Evolutionary conservation across 139 green algal species (phyloP).

Genomic region (Pedinophyceae sp.): DNA sequence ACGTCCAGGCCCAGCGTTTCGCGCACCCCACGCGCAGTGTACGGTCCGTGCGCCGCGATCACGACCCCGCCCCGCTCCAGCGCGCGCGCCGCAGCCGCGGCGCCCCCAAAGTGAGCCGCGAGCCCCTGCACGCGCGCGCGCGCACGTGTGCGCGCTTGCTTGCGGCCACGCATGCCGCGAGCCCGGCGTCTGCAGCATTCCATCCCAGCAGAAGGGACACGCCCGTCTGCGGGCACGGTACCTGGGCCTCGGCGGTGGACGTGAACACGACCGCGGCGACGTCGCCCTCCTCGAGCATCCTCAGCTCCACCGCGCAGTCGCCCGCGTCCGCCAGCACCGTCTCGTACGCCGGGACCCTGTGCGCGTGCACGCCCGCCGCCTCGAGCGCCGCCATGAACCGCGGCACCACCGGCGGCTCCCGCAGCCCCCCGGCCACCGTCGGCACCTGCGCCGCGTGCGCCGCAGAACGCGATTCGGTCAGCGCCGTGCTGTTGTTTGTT

Average conservation of each 20-base stretch:
- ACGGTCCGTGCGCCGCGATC: conserved; percentile 49
- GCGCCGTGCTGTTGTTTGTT: too few relatives aligned
- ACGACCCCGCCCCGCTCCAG: conserved; percentile 20
- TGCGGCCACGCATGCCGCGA: too few relatives aligned
- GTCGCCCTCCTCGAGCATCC: conserved; percentile 26
- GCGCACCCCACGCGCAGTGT: conserved; percentile 24
- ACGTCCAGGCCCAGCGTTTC: not conserved
- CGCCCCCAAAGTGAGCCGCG: conserved; percentile 24
- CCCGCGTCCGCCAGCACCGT: conserved; percentile 18
- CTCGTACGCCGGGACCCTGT: conserved; percentile 39
- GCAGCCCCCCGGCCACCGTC: conserved; percentile 21
- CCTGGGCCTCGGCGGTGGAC: conserved; percentile 36
- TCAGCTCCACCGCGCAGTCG: conserved; percentile 19
- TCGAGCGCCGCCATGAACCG: conserved; percentile 40
- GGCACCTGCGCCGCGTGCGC: too few relatives aligned
- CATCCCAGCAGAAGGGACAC: not conserved
- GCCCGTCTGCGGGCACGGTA: not conserved
- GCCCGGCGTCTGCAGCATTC: not conserved
- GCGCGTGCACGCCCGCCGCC: conserved; percentile 21
- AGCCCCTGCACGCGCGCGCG: conserved; percentile 39
- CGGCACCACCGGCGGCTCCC: conserved; percentile 48
- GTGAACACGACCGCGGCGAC: conserved; percentile 43
- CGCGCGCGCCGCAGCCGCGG: conserved; percentile 8
- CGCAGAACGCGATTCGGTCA: too few relatives aligned
- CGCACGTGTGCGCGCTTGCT: too few relatives aligned